Percentiles rank a stretch among this genome's conserved stretches.
These are phyloP conservation scores for Periglandula ipomoeae DNA, from an alignment of 2,329 filamentous ascomycete genomes.

Conservation along the genomic window DNA sequence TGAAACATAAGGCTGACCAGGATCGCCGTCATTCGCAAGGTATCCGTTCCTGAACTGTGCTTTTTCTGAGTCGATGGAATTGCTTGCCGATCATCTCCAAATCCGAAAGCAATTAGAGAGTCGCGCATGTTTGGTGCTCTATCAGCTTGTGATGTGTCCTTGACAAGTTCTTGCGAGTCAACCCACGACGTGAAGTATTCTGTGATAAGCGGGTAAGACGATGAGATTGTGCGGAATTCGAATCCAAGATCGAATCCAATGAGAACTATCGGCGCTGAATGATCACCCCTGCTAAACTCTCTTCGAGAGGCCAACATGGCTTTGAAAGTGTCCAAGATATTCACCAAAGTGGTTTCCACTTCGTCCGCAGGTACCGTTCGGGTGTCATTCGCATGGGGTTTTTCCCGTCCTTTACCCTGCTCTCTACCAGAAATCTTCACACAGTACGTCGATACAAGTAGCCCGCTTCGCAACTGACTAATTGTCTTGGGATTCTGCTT, in stretches of 20 bases:
- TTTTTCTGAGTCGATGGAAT: neutral
- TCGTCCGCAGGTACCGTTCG: neutral
- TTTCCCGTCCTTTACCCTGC: neutral
- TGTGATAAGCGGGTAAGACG: neutral
- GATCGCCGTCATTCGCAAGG: neutral
- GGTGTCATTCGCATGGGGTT: neutral
- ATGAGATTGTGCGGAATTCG: neutral
- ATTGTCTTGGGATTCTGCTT: neutral
- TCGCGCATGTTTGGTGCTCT: neutral
- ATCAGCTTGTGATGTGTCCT: neutral
- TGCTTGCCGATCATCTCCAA: neutral
- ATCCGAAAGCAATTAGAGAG: neutral
- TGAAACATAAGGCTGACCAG: neutral
- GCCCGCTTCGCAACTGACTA: neutral
- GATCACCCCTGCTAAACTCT: neutral
- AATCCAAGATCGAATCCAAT: conserved; percentile 1
- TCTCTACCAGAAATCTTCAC: neutral
- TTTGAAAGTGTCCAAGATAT: neutral
- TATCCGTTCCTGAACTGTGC: conserved; percentile 1
- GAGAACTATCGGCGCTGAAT: neutral
- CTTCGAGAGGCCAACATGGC: neutral
- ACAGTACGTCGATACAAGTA: neutral
- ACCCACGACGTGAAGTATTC: neutral
- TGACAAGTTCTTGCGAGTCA: neutral
- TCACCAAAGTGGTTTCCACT: conserved; percentile 1